These are phyloP conservation scores for Pyropia haitanensis DNA, from an alignment of 23 red algal genomes.

Conservation along the genomic window DNA sequence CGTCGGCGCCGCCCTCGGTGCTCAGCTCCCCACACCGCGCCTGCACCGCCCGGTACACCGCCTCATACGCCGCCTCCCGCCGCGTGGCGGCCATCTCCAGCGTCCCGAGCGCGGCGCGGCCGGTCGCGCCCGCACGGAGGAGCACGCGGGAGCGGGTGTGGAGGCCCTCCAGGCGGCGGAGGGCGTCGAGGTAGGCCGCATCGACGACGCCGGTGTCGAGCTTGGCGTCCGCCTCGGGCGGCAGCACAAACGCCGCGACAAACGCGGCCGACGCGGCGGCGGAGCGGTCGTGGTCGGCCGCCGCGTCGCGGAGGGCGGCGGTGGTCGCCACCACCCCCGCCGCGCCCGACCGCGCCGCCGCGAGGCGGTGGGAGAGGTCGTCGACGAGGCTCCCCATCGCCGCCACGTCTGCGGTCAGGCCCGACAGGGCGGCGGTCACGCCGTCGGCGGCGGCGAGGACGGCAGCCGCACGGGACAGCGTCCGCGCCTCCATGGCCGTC, in stretches of 20 bases:
- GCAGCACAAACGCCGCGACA: slow-evolving; percentile 50
- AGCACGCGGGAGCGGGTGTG: slow-evolving; percentile 33
- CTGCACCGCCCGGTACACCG: slow-evolving; percentile 68
- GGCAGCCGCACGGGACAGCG: slow-evolving; percentile 14
- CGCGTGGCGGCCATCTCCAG: slow-evolving; percentile 72
- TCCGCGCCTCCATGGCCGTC: neutral
- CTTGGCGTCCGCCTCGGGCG: slow-evolving; percentile 6
- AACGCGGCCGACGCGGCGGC: slow-evolving; percentile 34
- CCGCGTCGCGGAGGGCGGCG: slow-evolving; percentile 23
- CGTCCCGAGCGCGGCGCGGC: slow-evolving; percentile 29
- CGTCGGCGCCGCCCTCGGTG: slow-evolving; percentile 55
- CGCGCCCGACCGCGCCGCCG: slow-evolving; percentile 44
- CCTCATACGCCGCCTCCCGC: slow-evolving; percentile 74
- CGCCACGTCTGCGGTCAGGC: slow-evolving; percentile 24
- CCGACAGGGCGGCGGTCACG: slow-evolving; percentile 18
- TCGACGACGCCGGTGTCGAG: slow-evolving; percentile 34
- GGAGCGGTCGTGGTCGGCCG: slow-evolving; percentile 24
- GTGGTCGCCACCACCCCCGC: slow-evolving; percentile 42
- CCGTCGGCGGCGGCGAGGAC: slow-evolving; percentile 39
- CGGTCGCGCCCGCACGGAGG: slow-evolving; percentile 23
- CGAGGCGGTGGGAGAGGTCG: slow-evolving; percentile 34
- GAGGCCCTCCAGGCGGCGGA: slow-evolving; percentile 44
- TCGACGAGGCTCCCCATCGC: slow-evolving; percentile 44
- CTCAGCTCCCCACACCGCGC: slow-evolving; percentile 48
- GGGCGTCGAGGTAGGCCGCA: slow-evolving; percentile 36